Conservation (phyloP, 176 grass and related monocot species). For the Thalia dealbata region DNA sequence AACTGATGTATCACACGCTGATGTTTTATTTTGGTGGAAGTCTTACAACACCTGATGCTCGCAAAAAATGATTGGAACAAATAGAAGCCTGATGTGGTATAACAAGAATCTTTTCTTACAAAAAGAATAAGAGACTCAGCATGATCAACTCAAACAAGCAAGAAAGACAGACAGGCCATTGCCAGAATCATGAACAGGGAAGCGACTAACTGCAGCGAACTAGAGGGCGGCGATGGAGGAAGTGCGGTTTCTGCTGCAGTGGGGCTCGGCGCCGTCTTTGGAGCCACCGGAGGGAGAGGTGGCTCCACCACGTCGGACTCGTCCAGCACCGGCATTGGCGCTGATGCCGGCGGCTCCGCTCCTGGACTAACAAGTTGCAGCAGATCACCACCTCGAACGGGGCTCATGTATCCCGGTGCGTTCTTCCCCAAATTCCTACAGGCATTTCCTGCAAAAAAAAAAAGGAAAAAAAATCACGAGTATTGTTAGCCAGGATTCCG, state of each 20-base stretch:
- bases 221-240: background rate
- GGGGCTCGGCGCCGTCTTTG: background rate
- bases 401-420: constrained; percentile 31
- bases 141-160: background rate
- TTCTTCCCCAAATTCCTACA: constrained; percentile 36
- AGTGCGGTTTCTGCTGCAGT: background rate
- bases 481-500: too few relatives aligned
- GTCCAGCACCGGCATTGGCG: constrained; percentile 33
- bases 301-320: constrained; percentile 30
- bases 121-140: background rate
- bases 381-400: constrained; percentile 19
- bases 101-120: background rate
- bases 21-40: too few relatives aligned
- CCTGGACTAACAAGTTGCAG: background rate
- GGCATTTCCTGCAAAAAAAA: constrained; percentile 33
- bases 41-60: background rate
- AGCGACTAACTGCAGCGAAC: background rate
- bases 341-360: constrained; percentile 25
- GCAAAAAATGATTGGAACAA: background rate
- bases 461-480: too few relatives aligned
- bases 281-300: constrained; percentile 30
- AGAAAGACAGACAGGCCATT: background rate
- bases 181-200: background rate
- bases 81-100: background rate
- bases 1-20: too few relatives aligned